A percentile compares a stretch with the other conserved stretches of the same genome.
Conservation (phyloP, 176 grass and related monocot genomes). For the Zizania latifolia region DNA sequence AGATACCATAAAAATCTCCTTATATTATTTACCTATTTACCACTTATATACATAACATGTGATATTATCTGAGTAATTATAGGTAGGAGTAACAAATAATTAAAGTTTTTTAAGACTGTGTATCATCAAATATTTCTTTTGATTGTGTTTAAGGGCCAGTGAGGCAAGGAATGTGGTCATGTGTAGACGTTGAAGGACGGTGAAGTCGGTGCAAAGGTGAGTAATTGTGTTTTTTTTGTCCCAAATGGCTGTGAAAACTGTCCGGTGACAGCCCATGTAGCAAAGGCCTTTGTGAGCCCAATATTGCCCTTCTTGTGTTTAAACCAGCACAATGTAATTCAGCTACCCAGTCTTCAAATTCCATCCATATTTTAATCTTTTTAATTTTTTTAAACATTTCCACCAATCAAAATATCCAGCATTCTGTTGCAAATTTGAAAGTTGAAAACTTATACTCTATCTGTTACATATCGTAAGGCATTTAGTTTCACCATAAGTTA, state of each 20-base stretch:
- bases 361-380: background rate
- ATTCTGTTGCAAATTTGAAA: background rate
- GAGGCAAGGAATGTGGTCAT: background rate
- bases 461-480: too few species aligned
- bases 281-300: background rate
- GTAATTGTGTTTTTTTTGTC: background rate
- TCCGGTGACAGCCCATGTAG: background rate
- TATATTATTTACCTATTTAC: too few species aligned
- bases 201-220: background rate
- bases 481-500: too few species aligned
- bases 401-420: too few species aligned
- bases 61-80: too few species aligned
- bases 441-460: too few species aligned
- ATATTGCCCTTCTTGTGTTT: background rate
- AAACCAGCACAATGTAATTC: background rate
- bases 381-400: background rate
- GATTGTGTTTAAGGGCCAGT: background rate
- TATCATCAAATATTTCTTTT: too few species aligned
- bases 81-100: too few species aligned
- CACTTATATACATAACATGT: too few species aligned
- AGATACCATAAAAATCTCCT: too few species aligned
- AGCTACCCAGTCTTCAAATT: background rate
- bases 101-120: too few species aligned
- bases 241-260: background rate
- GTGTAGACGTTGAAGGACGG: too few species aligned